phyloP scores from a whole-genome alignment of 257 asterid genomes.

The Leonotis leonurus region DNA sequence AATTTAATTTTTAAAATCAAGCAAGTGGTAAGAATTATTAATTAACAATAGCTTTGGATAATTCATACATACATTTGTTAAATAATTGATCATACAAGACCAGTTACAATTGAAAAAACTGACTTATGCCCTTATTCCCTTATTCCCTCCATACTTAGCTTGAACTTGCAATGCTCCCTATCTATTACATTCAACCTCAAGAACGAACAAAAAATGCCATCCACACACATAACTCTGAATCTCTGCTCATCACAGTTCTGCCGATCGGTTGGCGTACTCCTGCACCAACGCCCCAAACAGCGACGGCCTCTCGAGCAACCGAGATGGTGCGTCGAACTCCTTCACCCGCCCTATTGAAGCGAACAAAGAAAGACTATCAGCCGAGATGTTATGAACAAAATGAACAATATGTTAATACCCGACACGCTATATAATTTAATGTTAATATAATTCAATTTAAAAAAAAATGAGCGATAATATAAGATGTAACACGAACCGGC shows the following conservation, averaged over 20 bases:
- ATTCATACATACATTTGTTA: background rate
- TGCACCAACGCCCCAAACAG: constrained; percentile 93
- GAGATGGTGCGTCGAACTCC: constrained; percentile 71
- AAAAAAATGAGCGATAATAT: too few species aligned
- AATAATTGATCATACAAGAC: background rate
- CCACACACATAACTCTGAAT: background rate
- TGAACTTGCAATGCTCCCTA: background rate
- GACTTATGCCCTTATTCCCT: background rate
- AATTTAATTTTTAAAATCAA: too few species aligned
- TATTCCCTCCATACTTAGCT: background rate
- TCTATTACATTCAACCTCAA: too few species aligned
- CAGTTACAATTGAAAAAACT: background rate
- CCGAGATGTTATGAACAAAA: too few species aligned
- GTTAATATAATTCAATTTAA: too few species aligned
- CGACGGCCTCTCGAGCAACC: constrained; percentile 70
- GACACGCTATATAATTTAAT: too few species aligned
- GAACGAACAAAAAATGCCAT: background rate
- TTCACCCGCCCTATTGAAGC: constrained; percentile 53
- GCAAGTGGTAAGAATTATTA: background rate
- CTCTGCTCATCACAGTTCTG: constrained; percentile 43
- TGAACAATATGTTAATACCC: too few species aligned
- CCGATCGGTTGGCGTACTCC: constrained; percentile 83
- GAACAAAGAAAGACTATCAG: background rate
- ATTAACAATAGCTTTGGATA: background rate
- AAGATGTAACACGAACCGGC: constrained; percentile 42